Conservation (phyloP, 805 yeast genomes). For the Nakazawaea pomicola region DNA sequence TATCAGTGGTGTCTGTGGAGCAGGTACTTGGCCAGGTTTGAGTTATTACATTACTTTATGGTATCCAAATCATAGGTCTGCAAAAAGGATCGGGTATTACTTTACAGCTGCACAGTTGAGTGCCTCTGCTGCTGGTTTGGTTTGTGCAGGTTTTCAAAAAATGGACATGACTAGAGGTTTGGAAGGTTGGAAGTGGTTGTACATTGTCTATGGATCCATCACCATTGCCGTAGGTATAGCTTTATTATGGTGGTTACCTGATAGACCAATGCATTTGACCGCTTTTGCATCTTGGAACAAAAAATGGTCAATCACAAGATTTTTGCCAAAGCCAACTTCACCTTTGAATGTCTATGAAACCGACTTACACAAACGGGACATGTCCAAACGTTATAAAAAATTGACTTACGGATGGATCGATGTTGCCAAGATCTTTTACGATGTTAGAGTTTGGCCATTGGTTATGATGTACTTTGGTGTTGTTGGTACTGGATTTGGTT, state of each 20-base stretch:
- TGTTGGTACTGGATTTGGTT: constrained; percentile 86
- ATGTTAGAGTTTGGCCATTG: constrained; percentile 73
- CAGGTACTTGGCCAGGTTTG: constrained; percentile 91
- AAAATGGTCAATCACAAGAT: constrained; percentile 15
- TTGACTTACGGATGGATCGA: constrained; percentile 58
- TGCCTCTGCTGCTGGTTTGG: constrained; percentile 84
- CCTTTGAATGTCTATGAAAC: constrained; percentile 55
- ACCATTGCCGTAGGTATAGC: constrained; percentile 60
- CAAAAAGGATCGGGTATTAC: constrained; percentile 80
- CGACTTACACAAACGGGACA: constrained; percentile 53
- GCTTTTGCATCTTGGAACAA: background rate
- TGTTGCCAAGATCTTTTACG: constrained; percentile 48
- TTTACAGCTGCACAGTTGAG: constrained; percentile 91
- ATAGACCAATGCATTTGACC: constrained; percentile 47
- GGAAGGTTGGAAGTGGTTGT: constrained; percentile 87
- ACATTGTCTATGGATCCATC: constrained; percentile 67
- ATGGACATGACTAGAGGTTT: constrained; percentile 68
- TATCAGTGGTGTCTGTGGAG: constrained; percentile 71
- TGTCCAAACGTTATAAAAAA: constrained; percentile 44
- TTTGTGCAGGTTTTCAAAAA: constrained; percentile 82
- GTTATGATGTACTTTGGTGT: constrained; percentile 89
- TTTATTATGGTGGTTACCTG: constrained; percentile 83
- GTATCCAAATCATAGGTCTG: constrained; percentile 77
- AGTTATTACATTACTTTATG: constrained; percentile 77
- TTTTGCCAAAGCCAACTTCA: constrained; percentile 17